These are phyloP conservation scores for Cryptococcus sp. DNA, from an alignment of 1,284 basidiomycete species.

Conservation along the genomic window DNA sequence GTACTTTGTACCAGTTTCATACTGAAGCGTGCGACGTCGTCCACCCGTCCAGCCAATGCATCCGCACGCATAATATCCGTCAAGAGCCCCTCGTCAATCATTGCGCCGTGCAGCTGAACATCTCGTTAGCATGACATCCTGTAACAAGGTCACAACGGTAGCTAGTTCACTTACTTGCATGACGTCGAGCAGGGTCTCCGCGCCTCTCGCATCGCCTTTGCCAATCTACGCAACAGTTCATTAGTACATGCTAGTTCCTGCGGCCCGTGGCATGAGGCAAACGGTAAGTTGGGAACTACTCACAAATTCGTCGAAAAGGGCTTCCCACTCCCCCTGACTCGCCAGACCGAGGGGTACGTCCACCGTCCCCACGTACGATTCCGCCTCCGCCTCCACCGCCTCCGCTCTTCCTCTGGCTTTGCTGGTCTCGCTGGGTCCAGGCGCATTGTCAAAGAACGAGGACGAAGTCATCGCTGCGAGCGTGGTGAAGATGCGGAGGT, in stretches of 20 bases:
- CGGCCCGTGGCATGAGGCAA: slow-evolving; percentile 1
- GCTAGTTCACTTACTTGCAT: slow-evolving; percentile 23
- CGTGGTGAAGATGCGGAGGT: slow-evolving; percentile 1
- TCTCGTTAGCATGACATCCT: slow-evolving; percentile 1
- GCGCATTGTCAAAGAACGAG: too few species aligned
- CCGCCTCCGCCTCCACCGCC: neutral
- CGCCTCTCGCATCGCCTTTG: slow-evolving; percentile 3
- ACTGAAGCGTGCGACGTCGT: slow-evolving; percentile 26
- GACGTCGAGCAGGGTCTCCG: slow-evolving; percentile 20
- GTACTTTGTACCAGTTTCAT: slow-evolving; percentile 25
- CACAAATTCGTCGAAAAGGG: slow-evolving; percentile 43
- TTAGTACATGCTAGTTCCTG: neutral
- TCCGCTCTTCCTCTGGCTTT: slow-evolving; percentile 4
- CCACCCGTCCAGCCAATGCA: slow-evolving; percentile 25
- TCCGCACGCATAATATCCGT: slow-evolving; percentile 24
- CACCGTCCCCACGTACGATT: neutral
- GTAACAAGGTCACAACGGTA: slow-evolving; percentile 5
- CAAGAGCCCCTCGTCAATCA: slow-evolving; percentile 10
- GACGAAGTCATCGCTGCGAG: slow-evolving; percentile 7
- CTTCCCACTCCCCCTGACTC: slow-evolving; percentile 38
- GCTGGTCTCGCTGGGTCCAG: slow-evolving; percentile 19
- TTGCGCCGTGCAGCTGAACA: slow-evolving; percentile 14
- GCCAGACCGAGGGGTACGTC: slow-evolving; percentile 40
- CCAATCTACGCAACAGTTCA: slow-evolving; percentile 7
- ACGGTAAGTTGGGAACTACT: slow-evolving; percentile 4